Evolutionary conservation across 441 rosid genomes (phyloP).

Genomic region (Gossypium gossypioides): DNA sequence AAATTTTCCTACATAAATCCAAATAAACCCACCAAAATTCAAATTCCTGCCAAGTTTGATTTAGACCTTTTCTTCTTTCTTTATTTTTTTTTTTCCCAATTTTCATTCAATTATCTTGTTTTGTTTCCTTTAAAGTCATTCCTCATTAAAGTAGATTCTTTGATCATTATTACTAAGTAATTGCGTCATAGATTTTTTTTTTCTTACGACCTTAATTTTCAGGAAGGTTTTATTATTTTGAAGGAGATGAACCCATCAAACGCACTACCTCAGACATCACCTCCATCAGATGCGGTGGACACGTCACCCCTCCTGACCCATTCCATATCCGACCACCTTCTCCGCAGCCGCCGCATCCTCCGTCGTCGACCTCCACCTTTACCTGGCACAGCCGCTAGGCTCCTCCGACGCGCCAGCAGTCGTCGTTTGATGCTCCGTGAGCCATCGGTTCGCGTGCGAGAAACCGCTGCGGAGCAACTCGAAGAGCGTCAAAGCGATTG

Average conservation of each 20-base stretch:
- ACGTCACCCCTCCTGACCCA: conserved; percentile 47
- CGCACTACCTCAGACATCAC: conserved; percentile 20
- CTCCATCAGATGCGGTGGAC: conserved; percentile 32
- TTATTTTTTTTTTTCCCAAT: too few relatives aligned
- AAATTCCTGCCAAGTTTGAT: neutral
- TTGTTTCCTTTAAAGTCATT: neutral
- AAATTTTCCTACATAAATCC: neutral
- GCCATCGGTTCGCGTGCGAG: conserved; percentile 54
- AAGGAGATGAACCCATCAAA: conserved; percentile 27
- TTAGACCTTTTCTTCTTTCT: neutral
- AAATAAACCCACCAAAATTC: conserved; percentile 10
- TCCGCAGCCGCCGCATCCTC: conserved; percentile 44
- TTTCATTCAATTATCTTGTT: neutral
- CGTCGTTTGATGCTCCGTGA: conserved; percentile 58
- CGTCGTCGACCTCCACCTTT: conserved; percentile 47
- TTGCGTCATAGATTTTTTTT: neutral
- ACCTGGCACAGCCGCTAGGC: conserved; percentile 47
- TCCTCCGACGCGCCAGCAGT: conserved; percentile 53
- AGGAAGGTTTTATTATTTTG: neutral
- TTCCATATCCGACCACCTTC: conserved; percentile 40
- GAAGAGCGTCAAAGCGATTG: conserved; percentile 57
- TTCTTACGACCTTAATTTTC: neutral
- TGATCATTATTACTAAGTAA: neutral
- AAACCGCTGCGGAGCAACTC: conserved; percentile 61
- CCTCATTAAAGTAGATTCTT: neutral